Conservation (phyloP, 768 basidiomycete species). For the Saitozyma podzolica region DNA sequence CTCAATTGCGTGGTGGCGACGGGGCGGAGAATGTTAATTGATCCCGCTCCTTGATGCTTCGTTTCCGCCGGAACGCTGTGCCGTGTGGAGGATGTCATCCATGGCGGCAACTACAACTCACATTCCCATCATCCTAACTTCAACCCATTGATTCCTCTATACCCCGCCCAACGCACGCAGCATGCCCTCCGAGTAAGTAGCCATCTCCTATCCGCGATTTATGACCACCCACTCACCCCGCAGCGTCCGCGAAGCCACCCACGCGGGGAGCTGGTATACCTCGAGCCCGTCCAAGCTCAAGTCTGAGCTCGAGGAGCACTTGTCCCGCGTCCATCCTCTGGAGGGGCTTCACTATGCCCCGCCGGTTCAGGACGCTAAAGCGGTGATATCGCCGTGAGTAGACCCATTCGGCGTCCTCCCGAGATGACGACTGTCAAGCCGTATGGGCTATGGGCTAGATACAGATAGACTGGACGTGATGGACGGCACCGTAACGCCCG, state of each 20-base stretch:
- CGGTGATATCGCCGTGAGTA: slow-evolving; percentile 95
- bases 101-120: no score
- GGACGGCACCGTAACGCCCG: background rate
- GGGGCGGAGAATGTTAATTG: no score
- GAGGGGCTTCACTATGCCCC: slow-evolving; percentile 60
- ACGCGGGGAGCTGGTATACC: slow-evolving; percentile 91
- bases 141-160: no score
- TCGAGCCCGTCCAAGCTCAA: slow-evolving; percentile 66
- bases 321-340: slow-evolving; percentile 61
- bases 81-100: no score
- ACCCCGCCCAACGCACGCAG: background rate
- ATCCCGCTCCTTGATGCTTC: no score
- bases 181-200: background rate
- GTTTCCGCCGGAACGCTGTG: no score
- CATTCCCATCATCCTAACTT: no score
- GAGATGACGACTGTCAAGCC: no score
- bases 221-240: background rate
- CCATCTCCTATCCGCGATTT: background rate
- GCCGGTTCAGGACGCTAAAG: slow-evolving; percentile 71
- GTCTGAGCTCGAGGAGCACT: slow-evolving; percentile 64
- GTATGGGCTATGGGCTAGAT: no score
- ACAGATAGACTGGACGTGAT: background rate
- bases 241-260: slow-evolving; percentile 60
- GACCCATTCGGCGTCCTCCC: background rate
- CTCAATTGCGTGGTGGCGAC: no score